phyloP scores from a whole-genome alignment of 495 filamentous ascomycete genomes.

The Penicillium egyptiacum region DNA sequence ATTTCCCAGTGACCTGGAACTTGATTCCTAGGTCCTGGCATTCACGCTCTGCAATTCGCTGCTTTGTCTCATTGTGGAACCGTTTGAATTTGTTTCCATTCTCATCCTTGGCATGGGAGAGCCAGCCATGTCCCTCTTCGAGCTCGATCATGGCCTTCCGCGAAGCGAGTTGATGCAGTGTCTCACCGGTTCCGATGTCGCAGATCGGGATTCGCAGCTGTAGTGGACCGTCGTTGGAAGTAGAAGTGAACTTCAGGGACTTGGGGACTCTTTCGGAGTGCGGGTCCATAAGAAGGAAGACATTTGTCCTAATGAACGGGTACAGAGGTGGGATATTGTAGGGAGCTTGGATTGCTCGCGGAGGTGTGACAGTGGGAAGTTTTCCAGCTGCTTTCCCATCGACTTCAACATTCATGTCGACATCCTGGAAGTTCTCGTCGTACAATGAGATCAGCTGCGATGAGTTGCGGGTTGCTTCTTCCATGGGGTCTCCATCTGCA shows the following conservation, averaged over 20 bases:
- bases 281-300: slow-evolving; percentile 62
- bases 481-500: not conserved
- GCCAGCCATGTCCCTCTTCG: slow-evolving; percentile 67
- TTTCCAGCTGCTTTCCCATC: slow-evolving; percentile 35
- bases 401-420: slow-evolving; percentile 26
- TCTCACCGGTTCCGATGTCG: slow-evolving; percentile 48
- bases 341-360: slow-evolving; percentile 62
- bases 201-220: slow-evolving; percentile 62
- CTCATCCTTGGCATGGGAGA: slow-evolving; percentile 50
- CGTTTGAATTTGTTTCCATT: slow-evolving; percentile 48
- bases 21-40: slow-evolving; percentile 60
- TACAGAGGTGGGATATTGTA: slow-evolving; percentile 61
- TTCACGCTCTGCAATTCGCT: slow-evolving; percentile 60
- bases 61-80: slow-evolving; percentile 46
- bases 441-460: slow-evolving; percentile 59
- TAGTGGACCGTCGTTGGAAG: slow-evolving; percentile 54
- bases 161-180: slow-evolving; percentile 68
- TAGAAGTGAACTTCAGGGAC: slow-evolving; percentile 57
- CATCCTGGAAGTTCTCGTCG: slow-evolving; percentile 43
- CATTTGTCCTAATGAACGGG: slow-evolving; percentile 59
- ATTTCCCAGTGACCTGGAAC: slow-evolving; percentile 66
- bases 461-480: not conserved
- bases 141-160: slow-evolving; percentile 66
- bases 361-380: slow-evolving; percentile 48
- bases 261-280: slow-evolving; percentile 48